Conservation (phyloP, 352 stramenopile genomes). For the Pythium sukuiense region DNA sequence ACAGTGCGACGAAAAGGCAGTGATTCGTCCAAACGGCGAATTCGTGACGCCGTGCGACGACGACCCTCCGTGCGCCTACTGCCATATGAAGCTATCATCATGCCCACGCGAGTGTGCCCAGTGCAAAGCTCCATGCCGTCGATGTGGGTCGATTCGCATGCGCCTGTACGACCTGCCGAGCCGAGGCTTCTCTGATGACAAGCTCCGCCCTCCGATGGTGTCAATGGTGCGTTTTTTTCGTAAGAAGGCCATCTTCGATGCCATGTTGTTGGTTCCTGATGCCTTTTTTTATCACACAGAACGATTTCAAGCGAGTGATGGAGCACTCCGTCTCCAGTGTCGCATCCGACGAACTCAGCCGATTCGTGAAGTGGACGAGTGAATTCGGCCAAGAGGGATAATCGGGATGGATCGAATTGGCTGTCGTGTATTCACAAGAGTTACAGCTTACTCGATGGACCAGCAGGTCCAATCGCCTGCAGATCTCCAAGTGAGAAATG, state of each 20-base stretch:
- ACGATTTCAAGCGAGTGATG: conserved; percentile 96
- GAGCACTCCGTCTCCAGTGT: conserved; percentile 94
- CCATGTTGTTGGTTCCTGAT: not conserved
- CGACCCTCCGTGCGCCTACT: conserved; percentile 84
- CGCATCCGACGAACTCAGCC: conserved; percentile 95
- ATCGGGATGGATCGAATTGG: conserved; percentile 1
- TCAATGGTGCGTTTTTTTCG: conserved; percentile 65
- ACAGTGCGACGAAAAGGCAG: conserved; percentile 80
- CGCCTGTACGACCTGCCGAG: conserved; percentile 83
- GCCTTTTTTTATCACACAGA: conserved; percentile 32
- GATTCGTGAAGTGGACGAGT: conserved; percentile 98
- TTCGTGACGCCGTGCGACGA: conserved; percentile 85
- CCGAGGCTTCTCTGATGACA: conserved; percentile 81
- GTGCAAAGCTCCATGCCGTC: conserved; percentile 69
- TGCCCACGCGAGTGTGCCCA: conserved; percentile 63
- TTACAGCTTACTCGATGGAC: conserved; percentile 23
- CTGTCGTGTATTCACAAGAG: not conserved
- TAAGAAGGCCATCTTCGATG: not conserved
- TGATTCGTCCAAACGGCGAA: conserved; percentile 50
- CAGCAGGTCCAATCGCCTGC: conserved; percentile 27
- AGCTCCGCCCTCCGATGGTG: conserved; percentile 84
- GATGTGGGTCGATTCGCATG: conserved; percentile 81
- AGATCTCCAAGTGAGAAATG: conserved; percentile 58
- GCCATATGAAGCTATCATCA: conserved; percentile 88
- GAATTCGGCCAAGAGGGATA: conserved; percentile 99